Base-by-base conservation (phyloP, 202 grass and related monocot genomes). In the Carex arenaria region DNA sequence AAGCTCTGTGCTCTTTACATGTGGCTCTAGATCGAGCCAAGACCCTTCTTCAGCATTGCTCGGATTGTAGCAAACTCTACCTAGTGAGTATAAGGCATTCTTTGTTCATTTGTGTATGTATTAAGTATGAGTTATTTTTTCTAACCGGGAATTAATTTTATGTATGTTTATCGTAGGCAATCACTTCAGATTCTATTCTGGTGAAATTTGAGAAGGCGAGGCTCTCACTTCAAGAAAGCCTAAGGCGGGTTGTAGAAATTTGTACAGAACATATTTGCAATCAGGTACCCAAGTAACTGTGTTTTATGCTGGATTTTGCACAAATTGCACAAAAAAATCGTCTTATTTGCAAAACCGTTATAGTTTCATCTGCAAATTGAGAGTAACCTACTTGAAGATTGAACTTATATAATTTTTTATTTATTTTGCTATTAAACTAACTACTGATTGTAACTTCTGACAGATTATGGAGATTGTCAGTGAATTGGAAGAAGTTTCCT, bases 121-220 rank as follows among this genome's bases (percentile, higher is more conserved):
- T 31, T 67, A 2, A 66, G 55, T 74, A 72, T 5, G 70, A 38
- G 52, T 71, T 64, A 43, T 60, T 83, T 79, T 79, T 32, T 52
- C 67, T 84, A 80, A 54, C 47, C 62, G 61, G 57, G 28, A 42
- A 76, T 23, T 81, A 84, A 49, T 82, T 72, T 72, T 86, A 6
- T 70, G 65, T 71, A 47, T 38, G 85, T 86, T 57, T 78, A 34
- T 38, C 38, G 30, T 38, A 99, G 96, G 96, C 96, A 18, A 99
- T 99, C 65, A 99, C 96, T 17, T 89, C 90, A 26, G 96, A 99
- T 79, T 92, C 91, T 62, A 87, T 99, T 70, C 88, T 94, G 74
- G 82, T 88, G 82, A 99, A 99, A 84, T 99, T 99, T 87, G 96
- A 93, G 85, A 99, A 99, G 86, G 85, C 85, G 23, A 94, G 88